Conservation (phyloP, 306 rosid species). For the Acacia melanoxylon region DNA sequence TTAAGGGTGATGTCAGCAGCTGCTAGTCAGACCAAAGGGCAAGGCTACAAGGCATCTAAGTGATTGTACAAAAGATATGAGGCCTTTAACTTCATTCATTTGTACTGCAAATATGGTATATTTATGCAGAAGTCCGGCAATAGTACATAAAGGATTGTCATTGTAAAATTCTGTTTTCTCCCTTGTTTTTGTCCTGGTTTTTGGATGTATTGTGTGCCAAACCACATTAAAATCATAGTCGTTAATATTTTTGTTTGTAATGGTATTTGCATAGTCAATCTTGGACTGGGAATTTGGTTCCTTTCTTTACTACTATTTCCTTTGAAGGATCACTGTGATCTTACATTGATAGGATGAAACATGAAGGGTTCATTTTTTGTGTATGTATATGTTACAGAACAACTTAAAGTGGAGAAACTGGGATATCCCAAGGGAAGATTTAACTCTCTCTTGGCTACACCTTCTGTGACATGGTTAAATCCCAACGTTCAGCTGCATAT, state of each 20-base stretch:
- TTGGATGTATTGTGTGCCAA: constrained; percentile 33
- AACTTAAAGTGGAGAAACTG: background rate
- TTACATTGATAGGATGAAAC: background rate
- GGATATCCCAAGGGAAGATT: background rate
- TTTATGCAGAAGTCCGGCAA: constrained; percentile 22
- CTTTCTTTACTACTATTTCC: background rate
- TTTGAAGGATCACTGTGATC: background rate
- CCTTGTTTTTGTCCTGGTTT: background rate
- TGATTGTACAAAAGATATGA: constrained; percentile 41
- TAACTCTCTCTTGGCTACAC: background rate
- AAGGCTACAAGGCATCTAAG: constrained; percentile 72
- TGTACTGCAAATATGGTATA: constrained; percentile 26
- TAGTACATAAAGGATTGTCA: constrained; percentile 21
- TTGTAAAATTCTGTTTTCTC: constrained; percentile 30
- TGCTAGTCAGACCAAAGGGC: constrained; percentile 72
- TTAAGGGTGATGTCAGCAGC: constrained; percentile 73
- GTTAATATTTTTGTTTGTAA: constrained; percentile 21
- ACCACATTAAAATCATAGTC: constrained; percentile 24
- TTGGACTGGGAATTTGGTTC: background rate
- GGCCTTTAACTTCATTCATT: constrained; percentile 43
- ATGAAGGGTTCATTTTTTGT: background rate
- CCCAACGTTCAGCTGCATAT: background rate
- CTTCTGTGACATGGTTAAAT: background rate
- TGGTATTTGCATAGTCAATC: constrained; percentile 22
- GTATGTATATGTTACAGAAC: background rate